Conservation (phyloP, 148 eudicot genomes). For the Rhododendron molle region DNA sequence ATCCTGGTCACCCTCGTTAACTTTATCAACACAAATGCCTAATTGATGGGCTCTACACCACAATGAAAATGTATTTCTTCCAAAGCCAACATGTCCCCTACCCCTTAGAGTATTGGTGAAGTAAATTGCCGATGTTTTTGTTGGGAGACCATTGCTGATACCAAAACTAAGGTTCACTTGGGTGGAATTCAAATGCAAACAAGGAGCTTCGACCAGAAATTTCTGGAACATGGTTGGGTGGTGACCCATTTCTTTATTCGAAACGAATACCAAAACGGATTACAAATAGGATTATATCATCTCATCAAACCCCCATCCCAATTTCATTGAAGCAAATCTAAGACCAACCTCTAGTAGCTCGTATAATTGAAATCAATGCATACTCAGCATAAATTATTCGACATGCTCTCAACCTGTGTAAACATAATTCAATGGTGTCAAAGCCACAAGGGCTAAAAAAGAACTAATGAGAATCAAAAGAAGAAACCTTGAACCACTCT, state of each 20-base stretch:
- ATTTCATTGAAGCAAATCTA: not conserved
- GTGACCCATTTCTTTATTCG: conserved; percentile 23
- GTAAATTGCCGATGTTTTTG: conserved; percentile 15
- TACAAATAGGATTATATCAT: not conserved
- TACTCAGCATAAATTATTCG: not conserved
- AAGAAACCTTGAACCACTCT: not conserved
- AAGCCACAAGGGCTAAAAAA: not conserved
- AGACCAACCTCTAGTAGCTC: not conserved
- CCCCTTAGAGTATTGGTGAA: conserved; percentile 12
- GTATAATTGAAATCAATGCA: not conserved
- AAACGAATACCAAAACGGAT: not conserved
- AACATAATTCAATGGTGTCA: not conserved
- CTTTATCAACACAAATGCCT: conserved; percentile 39
- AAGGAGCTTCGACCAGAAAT: conserved; percentile 30
- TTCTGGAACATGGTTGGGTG: conserved; percentile 26
- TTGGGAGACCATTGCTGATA: conserved; percentile 8
- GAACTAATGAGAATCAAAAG: not conserved
- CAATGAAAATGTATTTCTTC: conserved; percentile 17
- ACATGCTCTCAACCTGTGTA: not conserved
- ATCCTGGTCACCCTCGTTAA: conserved; percentile 23
- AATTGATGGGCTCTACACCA: conserved; percentile 24
- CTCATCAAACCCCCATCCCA: not conserved
- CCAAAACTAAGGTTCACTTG: conserved; percentile 17
- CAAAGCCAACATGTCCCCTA: conserved; percentile 19
- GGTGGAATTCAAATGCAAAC: conserved; percentile 17